Base-by-base conservation (phyloP, 176 grass and related monocot species). In the Themeda triandra region DNA sequence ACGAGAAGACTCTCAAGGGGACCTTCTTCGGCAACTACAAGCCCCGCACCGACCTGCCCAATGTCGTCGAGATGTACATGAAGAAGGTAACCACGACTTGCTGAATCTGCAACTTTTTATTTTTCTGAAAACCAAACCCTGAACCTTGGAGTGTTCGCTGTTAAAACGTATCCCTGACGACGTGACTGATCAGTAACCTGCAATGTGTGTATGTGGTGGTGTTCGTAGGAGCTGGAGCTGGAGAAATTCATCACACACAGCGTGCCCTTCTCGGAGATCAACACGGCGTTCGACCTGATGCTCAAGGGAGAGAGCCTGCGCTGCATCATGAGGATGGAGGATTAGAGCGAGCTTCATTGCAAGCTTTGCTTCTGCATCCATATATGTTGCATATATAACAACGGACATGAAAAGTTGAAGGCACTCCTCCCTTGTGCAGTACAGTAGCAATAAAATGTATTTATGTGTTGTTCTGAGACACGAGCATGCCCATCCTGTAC, bases 161-260 rank as follows among this genome's bases (percentile, higher is more conserved):
- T 37, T 37, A 4, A 37, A 37, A 37, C 5, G 7, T 37, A 37
- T 37, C 5, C 36, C 36, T 37, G 33, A 35, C 33, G 33, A 35
- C 33, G 33, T 37, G 36, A 37, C 36, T 37, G 36, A 37, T 37
- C 36, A 37, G 7, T 6, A 37, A 37, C 36, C 36, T 37, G 36
- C 36, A 6, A 37, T 37, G 33, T 35, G 33, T 35, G 33, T 35
- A 35, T 35, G 4, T 8, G 39, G 3, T 40, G 6, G 39, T 40
- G 39, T 40, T 3, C 33, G 4, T 35, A 96, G 94, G 91, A 95
- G 83, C 73, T 98, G 19, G 95, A 95, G 30, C 5, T 98, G 64
- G 95, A 98, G 87, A 98, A 98, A 64, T 95, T 98, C 85, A 98
- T 98, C 76, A 98, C n/a, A n/a, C n/a, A n/a, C n/a, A n/a, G n/a